Percentiles rank a stretch among this genome's conserved stretches.
Conservation (phyloP, 1,284 basidiomycete species). For the Cryptococcus sp. region DNA sequence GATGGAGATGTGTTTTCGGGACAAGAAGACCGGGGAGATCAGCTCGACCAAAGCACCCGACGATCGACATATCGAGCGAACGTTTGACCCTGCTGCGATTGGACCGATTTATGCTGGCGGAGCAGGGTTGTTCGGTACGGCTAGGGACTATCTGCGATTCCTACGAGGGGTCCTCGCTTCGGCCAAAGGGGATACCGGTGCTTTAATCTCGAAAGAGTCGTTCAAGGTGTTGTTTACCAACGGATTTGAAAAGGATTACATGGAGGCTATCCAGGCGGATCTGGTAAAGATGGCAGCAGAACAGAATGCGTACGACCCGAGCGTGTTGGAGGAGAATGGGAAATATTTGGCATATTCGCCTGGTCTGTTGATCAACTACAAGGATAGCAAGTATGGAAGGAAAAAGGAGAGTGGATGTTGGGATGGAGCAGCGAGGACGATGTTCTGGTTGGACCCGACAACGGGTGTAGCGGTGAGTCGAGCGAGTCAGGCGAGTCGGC, state of each 20-base stretch:
- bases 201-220: constrained; percentile 14
- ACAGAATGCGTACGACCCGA: constrained; percentile 9
- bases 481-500: no score
- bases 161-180: constrained; percentile 25
- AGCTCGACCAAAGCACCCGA: background rate
- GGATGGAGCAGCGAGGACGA: constrained; percentile 26
- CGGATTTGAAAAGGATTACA: constrained; percentile 9
- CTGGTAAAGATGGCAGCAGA: constrained; percentile 4
- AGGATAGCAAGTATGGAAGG: constrained; percentile 15
- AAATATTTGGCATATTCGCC: constrained; percentile 18
- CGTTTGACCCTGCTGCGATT: constrained; percentile 3
- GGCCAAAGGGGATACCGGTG: constrained; percentile 14
- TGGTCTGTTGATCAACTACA: constrained; percentile 13
- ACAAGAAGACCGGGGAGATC: background rate
- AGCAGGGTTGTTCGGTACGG: constrained; percentile 33
- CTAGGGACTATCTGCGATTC: constrained; percentile 28
- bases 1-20: constrained; percentile 13
- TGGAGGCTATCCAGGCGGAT: constrained; percentile 7
- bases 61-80: background rate
- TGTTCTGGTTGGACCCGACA: constrained; percentile 33
- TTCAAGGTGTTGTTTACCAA: constrained; percentile 24
- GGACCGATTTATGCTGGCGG: constrained; percentile 22
- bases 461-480: constrained; percentile 25
- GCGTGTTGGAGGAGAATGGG: background rate
- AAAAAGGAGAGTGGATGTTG: constrained; percentile 24